Conservation (phyloP, 2,329 filamentous ascomycete genomes). For the Sclerotinia nivalis region DNA sequence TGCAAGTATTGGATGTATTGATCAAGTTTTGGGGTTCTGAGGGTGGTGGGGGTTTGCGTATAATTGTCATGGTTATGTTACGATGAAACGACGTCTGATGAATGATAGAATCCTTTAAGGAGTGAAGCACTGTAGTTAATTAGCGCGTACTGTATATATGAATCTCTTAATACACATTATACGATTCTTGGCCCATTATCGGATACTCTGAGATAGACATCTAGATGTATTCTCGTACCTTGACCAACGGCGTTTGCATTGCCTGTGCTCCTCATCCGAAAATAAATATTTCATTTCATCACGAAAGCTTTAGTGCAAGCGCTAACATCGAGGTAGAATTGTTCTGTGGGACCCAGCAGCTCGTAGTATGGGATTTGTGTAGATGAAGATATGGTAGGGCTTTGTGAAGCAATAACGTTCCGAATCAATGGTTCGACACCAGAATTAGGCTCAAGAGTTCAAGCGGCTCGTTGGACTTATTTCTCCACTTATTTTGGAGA, state of each 20-base stretch:
- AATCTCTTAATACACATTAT: neutral
- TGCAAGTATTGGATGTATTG: neutral
- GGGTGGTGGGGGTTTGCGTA: neutral
- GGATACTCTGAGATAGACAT: neutral
- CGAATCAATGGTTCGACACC: too few relatives aligned
- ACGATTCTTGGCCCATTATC: neutral
- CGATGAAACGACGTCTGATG: neutral
- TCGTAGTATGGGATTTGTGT: too few relatives aligned
- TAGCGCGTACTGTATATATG: neutral
- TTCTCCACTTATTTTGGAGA: too few relatives aligned
- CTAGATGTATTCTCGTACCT: neutral
- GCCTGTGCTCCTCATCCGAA: neutral
- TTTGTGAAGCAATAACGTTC: too few relatives aligned
- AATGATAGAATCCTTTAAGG: neutral
- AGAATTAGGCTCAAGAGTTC: too few relatives aligned
- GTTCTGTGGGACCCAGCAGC: too few relatives aligned
- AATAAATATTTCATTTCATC: neutral
- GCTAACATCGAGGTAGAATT: too few relatives aligned
- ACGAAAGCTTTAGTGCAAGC: too few relatives aligned
- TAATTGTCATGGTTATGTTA: neutral
- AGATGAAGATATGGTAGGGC: too few relatives aligned
- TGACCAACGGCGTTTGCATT: neutral
- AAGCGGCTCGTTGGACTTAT: too few relatives aligned
- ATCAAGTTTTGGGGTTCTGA: neutral
- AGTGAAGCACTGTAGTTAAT: neutral